Evolutionary conservation across 1,284 basidiomycete species (phyloP).

Genomic region (Violaceomyces palustris): DNA sequence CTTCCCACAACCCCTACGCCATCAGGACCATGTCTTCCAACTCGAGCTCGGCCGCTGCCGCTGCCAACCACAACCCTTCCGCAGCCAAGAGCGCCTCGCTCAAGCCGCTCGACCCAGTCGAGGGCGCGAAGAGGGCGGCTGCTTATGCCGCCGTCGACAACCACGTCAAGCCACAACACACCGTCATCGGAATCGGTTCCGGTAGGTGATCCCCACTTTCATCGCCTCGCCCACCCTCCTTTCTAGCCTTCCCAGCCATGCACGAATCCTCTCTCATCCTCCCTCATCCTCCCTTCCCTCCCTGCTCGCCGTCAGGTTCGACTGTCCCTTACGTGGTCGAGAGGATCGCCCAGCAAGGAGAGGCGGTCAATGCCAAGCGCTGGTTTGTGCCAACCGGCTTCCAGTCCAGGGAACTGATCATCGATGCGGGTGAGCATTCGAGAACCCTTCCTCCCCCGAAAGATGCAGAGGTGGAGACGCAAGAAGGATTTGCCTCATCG

Average conservation of each 20-base stretch:
- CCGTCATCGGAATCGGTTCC: conserved; percentile 60
- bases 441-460: too few species aligned
- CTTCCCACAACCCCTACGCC: too few species aligned
- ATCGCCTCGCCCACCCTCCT: neutral
- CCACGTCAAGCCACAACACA: conserved; percentile 76
- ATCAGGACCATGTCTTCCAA: neutral
- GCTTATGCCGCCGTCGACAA: conserved; percentile 91
- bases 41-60: conserved; percentile 5
- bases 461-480: neutral
- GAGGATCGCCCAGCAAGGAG: conserved; percentile 80
- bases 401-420: conserved; percentile 91
- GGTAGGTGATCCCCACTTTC: conserved; percentile 10
- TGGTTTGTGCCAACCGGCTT: conserved; percentile 63
- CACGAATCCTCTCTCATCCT: neutral
- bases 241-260: neutral
- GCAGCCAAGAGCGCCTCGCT: conserved; percentile 17
- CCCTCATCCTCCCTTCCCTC: neutral
- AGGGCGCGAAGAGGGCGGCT: conserved; percentile 74
- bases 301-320: conserved; percentile 60
- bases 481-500: too few species aligned
- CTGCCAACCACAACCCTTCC: conserved; percentile 7
- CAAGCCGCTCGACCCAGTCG: conserved; percentile 27
- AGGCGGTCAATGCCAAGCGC: conserved; percentile 64
- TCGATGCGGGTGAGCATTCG: conserved; percentile 60
- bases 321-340: conserved; percentile 98